phyloP scores from a whole-genome alignment of 495 filamentous ascomycete genomes.

The Friedmanniomyces simplex region DNA sequence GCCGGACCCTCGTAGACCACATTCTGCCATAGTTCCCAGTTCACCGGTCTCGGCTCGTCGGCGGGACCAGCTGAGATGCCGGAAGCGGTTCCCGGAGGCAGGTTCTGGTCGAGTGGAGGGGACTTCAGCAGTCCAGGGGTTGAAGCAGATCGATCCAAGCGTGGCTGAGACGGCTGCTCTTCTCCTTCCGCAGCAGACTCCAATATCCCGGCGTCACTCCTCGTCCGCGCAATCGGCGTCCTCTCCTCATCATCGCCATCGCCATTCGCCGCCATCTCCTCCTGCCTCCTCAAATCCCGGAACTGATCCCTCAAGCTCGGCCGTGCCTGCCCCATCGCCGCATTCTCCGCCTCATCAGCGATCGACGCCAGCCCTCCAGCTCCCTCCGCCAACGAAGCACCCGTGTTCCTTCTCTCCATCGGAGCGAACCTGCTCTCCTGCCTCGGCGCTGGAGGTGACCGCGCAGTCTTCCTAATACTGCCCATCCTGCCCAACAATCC shows the following conservation, averaged over 20 bases:
- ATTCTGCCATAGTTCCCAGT: slow-evolving; percentile 97
- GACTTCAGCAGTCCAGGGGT: slow-evolving; percentile 33
- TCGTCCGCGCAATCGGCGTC: slow-evolving; percentile 1
- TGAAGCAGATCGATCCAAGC: slow-evolving; percentile 32
- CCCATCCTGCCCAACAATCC: slow-evolving; percentile 27
- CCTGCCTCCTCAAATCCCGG: slow-evolving; percentile 55
- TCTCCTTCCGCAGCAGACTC: slow-evolving; percentile 21
- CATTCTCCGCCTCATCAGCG: slow-evolving; percentile 53
- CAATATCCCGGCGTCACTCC: slow-evolving; percentile 7
- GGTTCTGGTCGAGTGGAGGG: slow-evolving; percentile 44
- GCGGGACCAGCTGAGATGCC: slow-evolving; percentile 64
- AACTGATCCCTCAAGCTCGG: slow-evolving; percentile 75
- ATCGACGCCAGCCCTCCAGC: slow-evolving; percentile 61
- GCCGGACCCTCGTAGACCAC: slow-evolving; percentile 88
- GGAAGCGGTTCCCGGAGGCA: slow-evolving; percentile 74
- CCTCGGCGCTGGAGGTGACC: slow-evolving; percentile 37
- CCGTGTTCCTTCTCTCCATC: slow-evolving; percentile 64
- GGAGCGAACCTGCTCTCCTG: slow-evolving; percentile 34
- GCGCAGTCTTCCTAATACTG: slow-evolving; percentile 51
- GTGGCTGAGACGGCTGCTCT: slow-evolving; percentile 19
- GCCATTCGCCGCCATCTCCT: slow-evolving; percentile 33
- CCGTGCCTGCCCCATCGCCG: slow-evolving; percentile 30
- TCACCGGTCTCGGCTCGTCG: slow-evolving; percentile 54
- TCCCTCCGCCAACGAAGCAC: slow-evolving; percentile 64
- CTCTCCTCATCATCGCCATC: background rate